Base-by-base conservation (phyloP, 2,329 filamentous ascomycete species). In the Amylocarpus encephaloides region DNA sequence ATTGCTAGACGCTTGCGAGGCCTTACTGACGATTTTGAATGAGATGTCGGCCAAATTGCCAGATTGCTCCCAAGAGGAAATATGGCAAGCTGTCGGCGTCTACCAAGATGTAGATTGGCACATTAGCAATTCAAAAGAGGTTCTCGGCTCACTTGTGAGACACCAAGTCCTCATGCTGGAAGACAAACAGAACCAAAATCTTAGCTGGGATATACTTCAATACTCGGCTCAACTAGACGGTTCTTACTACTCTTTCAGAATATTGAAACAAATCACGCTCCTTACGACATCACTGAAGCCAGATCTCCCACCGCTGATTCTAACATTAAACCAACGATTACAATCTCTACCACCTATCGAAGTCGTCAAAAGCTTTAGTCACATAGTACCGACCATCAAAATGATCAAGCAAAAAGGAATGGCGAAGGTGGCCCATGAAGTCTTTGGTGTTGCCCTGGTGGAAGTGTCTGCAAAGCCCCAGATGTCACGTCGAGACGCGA, bases 201-300 rank as follows among this genome's bases (percentile, higher is more conserved):
- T 62, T 26, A 56, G 47, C n/a, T 67, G 65, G 65, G 63, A 66
- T 35, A 45, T 57, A 7, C 49, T 67, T 26, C 65, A 67, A 22
- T 58, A 63, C 22, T 52, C 59, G 12, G 61, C 62, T 40, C 62
- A 66, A 43, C 47, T 66, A 15, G 61, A 66, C 46, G 62, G 59
- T 13, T 64, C 62, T 2, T 59, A 56, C 33, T 66, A 67, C 49
- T 66, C 64, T 7, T 62, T 65, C 41, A 60, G 64, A 22, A 62
- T 67, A 13, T 52, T 67, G 7, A 59, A 60, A 38, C 64, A 67
- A 39, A 57, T 66, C 5, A 40, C 55, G 15, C 42, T n/a, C n/a
- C 35, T 66, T 32, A 39, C 61, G 6, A 15, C 56, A 7, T 34
- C 43, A 15, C 30, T 26, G 7, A 11, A 13, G n/a, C 38, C 16